These are phyloP conservation scores for Neurospora africana DNA, from an alignment of 495 filamentous ascomycete genomes.

Conservation along the genomic window DNA sequence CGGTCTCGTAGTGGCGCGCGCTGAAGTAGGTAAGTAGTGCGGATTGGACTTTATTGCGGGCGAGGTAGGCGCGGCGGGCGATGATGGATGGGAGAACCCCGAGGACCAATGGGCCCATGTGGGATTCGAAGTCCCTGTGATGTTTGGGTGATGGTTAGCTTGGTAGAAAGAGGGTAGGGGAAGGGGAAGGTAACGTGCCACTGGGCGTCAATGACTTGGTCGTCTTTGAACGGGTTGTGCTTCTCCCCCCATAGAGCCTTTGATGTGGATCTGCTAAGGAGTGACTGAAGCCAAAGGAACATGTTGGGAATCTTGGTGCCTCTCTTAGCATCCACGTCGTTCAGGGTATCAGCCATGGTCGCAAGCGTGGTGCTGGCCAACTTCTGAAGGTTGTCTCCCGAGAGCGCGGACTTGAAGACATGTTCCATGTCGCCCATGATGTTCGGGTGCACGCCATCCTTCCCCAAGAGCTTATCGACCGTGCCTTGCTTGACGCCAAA, in stretches of 20 bases:
- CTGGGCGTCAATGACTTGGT: conserved; percentile 11
- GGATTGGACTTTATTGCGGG: conserved; percentile 10
- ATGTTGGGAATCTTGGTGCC: conserved; percentile 9
- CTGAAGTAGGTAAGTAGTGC: conserved; percentile 4
- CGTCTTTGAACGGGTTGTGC: conserved; percentile 17
- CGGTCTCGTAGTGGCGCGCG: not conserved
- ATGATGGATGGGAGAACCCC: conserved; percentile 16
- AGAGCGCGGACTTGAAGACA: conserved; percentile 4
- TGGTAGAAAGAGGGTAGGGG: not conserved
- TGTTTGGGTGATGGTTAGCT: conserved; percentile 1
- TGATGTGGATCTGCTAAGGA: conserved; percentile 19
- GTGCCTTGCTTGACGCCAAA: conserved; percentile 2
- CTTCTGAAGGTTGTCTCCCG: conserved; percentile 1
- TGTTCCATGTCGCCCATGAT: conserved; percentile 3
- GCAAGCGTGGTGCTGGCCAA: conserved; percentile 4
- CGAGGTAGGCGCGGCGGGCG: conserved; percentile 21
- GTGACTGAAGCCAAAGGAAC: conserved; percentile 20
- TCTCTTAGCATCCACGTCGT: not conserved
- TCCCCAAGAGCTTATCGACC: not conserved
- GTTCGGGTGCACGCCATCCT: not conserved
- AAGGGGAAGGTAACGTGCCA: conserved; percentile 1
- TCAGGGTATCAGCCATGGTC: conserved; percentile 2
- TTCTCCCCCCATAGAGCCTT: conserved; percentile 18
- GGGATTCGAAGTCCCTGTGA: conserved; percentile 14
- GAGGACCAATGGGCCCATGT: conserved; percentile 21